Percentiles rank a stretch among this genome's conserved stretches.
Evolutionary conservation across 78 protist species (phyloP).

Genomic region (Dictyostelium capitatum): DNA sequence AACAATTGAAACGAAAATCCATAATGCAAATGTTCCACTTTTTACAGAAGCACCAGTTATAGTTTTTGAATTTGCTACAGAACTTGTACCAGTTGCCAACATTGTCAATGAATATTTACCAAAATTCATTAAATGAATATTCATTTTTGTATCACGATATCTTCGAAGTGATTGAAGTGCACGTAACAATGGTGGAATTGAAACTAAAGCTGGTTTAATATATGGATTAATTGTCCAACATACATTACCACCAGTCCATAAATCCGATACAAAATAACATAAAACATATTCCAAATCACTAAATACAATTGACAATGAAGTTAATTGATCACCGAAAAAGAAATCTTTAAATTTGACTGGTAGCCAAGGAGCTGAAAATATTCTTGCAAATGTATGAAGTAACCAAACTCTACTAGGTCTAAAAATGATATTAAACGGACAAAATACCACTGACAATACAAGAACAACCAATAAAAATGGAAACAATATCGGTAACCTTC

Average conservation of each 20-base stretch:
- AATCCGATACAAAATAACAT: constrained; percentile 70
- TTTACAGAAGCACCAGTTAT: not conserved
- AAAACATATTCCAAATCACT: constrained; percentile 73
- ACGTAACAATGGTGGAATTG: constrained; percentile 59
- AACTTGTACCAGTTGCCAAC: not conserved
- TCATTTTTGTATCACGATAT: constrained; percentile 65
- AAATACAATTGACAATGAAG: constrained; percentile 43
- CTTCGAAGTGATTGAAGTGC: constrained; percentile 79
- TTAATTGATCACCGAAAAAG: constrained; percentile 79
- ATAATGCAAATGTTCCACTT: constrained; percentile 18
- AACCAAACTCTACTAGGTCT: constrained; percentile 58
- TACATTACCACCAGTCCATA: constrained; percentile 44
- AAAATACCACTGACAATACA: not conserved
- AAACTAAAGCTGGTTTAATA: constrained; percentile 36
- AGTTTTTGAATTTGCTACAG: constrained; percentile 33
- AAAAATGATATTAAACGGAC: constrained; percentile 38
- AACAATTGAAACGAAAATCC: constrained; percentile 24
- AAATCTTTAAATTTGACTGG: constrained; percentile 77
- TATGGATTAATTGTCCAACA: constrained; percentile 70
- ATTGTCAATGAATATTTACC: constrained; percentile 68
- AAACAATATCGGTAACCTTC: constrained; percentile 44
- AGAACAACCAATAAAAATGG: constrained; percentile 37
- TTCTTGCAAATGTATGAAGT: constrained; percentile 45
- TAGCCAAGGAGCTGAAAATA: constrained; percentile 69
- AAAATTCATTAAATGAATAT: constrained; percentile 59